These are phyloP conservation scores for Typha latifolia DNA, from an alignment of 176 grass and related monocot genomes.

Conservation along the genomic window DNA sequence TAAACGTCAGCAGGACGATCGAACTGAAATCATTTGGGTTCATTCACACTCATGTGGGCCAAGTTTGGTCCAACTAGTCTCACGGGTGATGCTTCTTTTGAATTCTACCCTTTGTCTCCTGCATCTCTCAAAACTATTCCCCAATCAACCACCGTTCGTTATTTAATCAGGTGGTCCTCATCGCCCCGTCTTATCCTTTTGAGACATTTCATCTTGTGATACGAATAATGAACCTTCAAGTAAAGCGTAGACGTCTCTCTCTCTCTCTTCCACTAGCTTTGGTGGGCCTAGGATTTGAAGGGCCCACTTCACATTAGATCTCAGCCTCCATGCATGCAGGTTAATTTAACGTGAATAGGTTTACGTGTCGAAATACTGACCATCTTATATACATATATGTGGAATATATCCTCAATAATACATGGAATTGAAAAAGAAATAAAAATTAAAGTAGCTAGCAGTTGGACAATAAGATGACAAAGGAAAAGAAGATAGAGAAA, in stretches of 20 bases:
- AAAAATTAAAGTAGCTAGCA: too few species aligned
- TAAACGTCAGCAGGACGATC: background rate
- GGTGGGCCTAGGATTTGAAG: too few species aligned
- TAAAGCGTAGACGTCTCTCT: background rate
- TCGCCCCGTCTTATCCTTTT: background rate
- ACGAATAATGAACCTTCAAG: background rate
- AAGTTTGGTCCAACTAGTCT: background rate
- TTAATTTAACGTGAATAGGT: too few species aligned
- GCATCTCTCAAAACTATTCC: background rate
- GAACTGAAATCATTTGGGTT: background rate
- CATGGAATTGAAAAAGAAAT: background rate
- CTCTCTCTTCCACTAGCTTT: background rate
- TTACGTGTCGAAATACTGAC: background rate
- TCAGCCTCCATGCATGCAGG: background rate
- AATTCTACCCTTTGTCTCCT: background rate
- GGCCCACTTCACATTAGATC: background rate
- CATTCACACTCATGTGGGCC: background rate
- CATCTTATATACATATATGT: background rate
- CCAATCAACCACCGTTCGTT: background rate
- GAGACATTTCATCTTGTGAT: background rate
- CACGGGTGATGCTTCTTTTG: background rate
- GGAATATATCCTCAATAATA: background rate
- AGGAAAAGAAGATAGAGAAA: background rate
- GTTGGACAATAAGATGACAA: background rate
- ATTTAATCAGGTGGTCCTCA: background rate